Percentiles rank a stretch among this genome's conserved stretches.
Evolutionary conservation across 345 rosid genomes (phyloP).

Genomic region (Lumnitzera littorea): DNA sequence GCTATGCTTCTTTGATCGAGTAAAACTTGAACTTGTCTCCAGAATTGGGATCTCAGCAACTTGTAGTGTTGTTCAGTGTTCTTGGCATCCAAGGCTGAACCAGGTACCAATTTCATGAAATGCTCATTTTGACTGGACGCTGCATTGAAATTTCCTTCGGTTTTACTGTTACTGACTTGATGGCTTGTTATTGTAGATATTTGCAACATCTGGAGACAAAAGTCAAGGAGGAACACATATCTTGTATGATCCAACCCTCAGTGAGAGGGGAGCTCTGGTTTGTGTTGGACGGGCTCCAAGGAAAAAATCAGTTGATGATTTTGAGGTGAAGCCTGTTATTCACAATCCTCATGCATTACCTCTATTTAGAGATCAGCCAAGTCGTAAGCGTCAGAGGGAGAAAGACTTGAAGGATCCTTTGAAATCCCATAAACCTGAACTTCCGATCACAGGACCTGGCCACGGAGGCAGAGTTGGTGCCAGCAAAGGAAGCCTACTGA

Average conservation of each 20-base stretch:
- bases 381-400: constrained; percentile 93
- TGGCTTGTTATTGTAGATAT: constrained; percentile 36
- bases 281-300: constrained; percentile 97
- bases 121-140: background rate
- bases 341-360: constrained; percentile 98
- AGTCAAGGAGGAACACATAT: constrained; percentile 84
- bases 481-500: constrained; percentile 82
- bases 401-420: constrained; percentile 84
- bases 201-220: constrained; percentile 86
- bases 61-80: constrained; percentile 83
- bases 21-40: constrained; percentile 84
- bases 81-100: constrained; percentile 91
- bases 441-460: constrained; percentile 93
- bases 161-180: background rate
- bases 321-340: constrained; percentile 73
- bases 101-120: constrained; percentile 45
- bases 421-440: constrained; percentile 89
- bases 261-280: constrained; percentile 93
- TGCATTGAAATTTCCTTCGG: background rate
- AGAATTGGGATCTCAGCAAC: constrained; percentile 83
- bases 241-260: constrained; percentile 74
- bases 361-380: constrained; percentile 93
- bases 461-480: constrained; percentile 90
- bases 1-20: constrained; percentile 76
- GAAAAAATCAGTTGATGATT: constrained; percentile 89